A percentile compares a stretch with the other conserved stretches of the same genome.
Conservation (phyloP, 2,329 filamentous ascomycete species). For the Hysterium pulicare region DNA sequence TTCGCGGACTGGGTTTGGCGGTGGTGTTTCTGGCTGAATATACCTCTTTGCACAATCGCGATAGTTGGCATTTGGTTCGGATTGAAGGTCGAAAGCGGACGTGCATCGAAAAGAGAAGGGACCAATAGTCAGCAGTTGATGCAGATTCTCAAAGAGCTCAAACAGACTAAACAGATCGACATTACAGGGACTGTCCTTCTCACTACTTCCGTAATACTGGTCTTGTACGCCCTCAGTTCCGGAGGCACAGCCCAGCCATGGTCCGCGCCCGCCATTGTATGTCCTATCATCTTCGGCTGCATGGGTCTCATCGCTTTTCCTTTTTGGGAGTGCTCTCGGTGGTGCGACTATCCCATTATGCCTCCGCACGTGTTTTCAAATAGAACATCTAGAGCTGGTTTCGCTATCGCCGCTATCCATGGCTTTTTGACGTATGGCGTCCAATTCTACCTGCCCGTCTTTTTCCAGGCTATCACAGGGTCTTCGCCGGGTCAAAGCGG, state of each 20-base stretch:
- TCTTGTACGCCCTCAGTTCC: slow-evolving; percentile 46
- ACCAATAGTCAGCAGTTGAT: too few relatives aligned
- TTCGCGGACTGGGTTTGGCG: slow-evolving; percentile 40
- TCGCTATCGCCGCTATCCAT: too few relatives aligned
- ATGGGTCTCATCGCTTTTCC: too few relatives aligned
- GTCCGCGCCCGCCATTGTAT: slow-evolving; percentile 39
- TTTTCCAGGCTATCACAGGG: too few relatives aligned
- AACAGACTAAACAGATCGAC: slow-evolving; percentile 35
- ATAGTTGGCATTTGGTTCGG: slow-evolving; percentile 26
- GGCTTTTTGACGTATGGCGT: too few relatives aligned
- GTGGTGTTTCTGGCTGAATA: slow-evolving; percentile 45
- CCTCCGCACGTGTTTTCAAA: too few relatives aligned
- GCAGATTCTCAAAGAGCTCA: too few relatives aligned
- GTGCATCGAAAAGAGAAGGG: slow-evolving; percentile 9
- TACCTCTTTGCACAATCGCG: slow-evolving; percentile 29
- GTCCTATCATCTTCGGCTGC: slow-evolving; percentile 45
- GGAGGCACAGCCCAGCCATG: slow-evolving; percentile 45
- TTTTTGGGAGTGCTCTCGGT: too few relatives aligned
- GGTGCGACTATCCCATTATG: too few relatives aligned
- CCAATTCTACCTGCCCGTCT: too few relatives aligned
- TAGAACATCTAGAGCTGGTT: too few relatives aligned
- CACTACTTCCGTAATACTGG: slow-evolving; percentile 36
- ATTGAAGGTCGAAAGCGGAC: slow-evolving; percentile 26
- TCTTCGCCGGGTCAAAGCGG: too few relatives aligned
- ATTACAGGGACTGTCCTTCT: slow-evolving; percentile 45